Percentiles rank a stretch among this genome's conserved stretches.
phyloP scores from a whole-genome alignment of 306 rosid genomes.

The barrel medic (Medicago truncatula) region MtrunA17r5.0-ANR NC_053047.1:14103501-14104000 shows the following conservation, averaged over 20 bases:
- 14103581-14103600: background rate
- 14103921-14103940: conserved; percentile 11
- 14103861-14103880: conserved; percentile 9
- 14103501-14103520: conserved; percentile 9
- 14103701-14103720: conserved; percentile 29
- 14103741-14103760: conserved; percentile 15
- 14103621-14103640: conserved; percentile 31
- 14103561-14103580: conserved; percentile 10
- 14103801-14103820: conserved; percentile 12
- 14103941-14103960: background rate
- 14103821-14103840: conserved; percentile 35
- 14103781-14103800: conserved; percentile 17
- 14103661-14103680: conserved; percentile 3
- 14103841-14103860: conserved; percentile 14
- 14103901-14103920: conserved; percentile 29
- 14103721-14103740: conserved; percentile 11
- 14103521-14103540: background rate
- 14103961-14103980: background rate
- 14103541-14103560: conserved; percentile 17
- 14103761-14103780: conserved; percentile 1
- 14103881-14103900: conserved; percentile 17
- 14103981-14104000: background rate
- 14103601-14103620: conserved; percentile 8
- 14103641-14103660: conserved; percentile 34
- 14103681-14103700: conserved; percentile 30